phyloP scores from a whole-genome alignment of 2,329 filamentous ascomycete genomes.

The Aspergillus brunneoviolaceus region DNA sequence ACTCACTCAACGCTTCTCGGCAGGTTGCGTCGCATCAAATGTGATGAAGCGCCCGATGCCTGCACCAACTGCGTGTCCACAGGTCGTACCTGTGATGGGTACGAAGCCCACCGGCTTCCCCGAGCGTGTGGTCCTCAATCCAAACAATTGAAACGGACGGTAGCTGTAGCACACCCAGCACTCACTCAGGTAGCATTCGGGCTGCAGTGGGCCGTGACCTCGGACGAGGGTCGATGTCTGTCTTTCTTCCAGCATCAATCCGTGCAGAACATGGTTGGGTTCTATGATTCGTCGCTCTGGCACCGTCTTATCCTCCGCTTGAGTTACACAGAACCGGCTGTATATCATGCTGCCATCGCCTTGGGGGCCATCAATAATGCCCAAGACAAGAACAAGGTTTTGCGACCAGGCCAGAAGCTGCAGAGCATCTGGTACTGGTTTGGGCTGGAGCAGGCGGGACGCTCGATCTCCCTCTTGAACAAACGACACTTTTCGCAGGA shows the following conservation, averaged over 20 bases:
- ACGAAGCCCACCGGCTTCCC: background rate
- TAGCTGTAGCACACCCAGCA: background rate
- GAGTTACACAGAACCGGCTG: slow-evolving; percentile 1
- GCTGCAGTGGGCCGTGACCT: slow-evolving; percentile 2
- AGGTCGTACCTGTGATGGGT: background rate
- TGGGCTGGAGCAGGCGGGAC: background rate
- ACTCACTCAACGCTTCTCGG: background rate
- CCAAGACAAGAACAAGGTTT: background rate
- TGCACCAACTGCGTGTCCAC: background rate
- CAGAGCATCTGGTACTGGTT: background rate
- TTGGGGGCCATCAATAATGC: slow-evolving; percentile 1
- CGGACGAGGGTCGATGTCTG: slow-evolving; percentile 6
- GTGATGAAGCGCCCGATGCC: background rate
- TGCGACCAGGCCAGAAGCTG: background rate
- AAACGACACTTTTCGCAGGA: background rate
- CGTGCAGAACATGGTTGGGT: background rate
- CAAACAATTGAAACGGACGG: background rate
- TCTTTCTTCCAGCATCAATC: slow-evolving; percentile 8
- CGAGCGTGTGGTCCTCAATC: background rate
- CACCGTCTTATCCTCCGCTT: slow-evolving; percentile 8
- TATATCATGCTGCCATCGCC: slow-evolving; percentile 6
- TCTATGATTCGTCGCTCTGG: slow-evolving; percentile 9
- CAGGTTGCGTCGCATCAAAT: background rate
- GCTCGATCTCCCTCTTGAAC: background rate
- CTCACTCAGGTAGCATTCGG: background rate